Percentiles rank a stretch among this genome's conserved stretches.
These are phyloP conservation scores for Cryptosporidium baileyi DNA, from an alignment of 169 alveolate species.

Conservation along the genomic window DNA sequence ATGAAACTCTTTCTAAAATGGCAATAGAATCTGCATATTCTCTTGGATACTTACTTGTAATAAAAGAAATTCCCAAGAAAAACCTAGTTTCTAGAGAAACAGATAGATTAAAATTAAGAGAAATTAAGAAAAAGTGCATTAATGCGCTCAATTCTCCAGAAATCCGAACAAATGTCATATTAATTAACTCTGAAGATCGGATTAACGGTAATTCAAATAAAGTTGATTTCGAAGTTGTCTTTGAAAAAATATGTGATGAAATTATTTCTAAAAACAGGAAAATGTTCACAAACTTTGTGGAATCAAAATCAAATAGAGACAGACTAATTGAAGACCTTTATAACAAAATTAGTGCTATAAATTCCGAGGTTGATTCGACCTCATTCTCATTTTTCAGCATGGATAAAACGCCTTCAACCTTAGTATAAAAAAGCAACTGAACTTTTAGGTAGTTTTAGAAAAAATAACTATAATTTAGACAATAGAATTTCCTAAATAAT, in stretches of 20 bases:
- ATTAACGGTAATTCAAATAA: no score
- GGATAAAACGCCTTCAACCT: background rate
- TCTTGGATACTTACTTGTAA: background rate
- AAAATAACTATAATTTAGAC: no score
- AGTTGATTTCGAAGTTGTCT: background rate
- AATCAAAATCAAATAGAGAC: constrained; percentile 19
- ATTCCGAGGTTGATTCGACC: constrained; percentile 10
- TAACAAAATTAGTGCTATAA: background rate
- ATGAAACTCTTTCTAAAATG: background rate
- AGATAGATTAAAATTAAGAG: background rate
- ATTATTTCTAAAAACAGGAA: background rate
- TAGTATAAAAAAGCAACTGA: background rate
- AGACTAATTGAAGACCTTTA: background rate
- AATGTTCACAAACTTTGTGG: constrained; percentile 30
- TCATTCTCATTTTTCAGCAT: constrained; percentile 17
- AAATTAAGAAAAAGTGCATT: background rate
- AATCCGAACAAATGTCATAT: background rate
- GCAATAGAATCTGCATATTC: constrained; percentile 24
- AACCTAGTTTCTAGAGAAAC: background rate
- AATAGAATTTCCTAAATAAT: no score
- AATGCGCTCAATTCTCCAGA: background rate
- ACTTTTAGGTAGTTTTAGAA: no score
- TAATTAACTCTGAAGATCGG: no score
- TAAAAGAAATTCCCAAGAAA: background rate
- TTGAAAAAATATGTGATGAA: background rate